Percentiles rank a stretch among this genome's conserved stretches.
Evolutionary conservation across 2,329 filamentous ascomycete species (phyloP).

Genomic region (Sporothrix inflata): DNA sequence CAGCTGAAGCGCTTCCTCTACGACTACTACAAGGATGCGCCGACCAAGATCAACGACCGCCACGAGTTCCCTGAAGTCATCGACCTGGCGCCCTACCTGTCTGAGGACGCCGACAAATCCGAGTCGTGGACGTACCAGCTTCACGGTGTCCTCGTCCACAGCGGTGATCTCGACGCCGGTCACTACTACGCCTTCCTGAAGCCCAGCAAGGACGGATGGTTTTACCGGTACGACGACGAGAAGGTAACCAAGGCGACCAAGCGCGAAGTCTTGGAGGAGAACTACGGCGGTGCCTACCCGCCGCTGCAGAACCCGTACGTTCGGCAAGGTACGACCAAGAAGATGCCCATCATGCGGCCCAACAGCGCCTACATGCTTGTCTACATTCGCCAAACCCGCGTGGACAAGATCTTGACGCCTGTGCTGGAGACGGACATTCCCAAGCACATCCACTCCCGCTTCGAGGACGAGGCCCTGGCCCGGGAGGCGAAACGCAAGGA

Average conservation of each 20-base stretch:
- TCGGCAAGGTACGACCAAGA: conserved; percentile 56
- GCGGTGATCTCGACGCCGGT: conserved; percentile 92
- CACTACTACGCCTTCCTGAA: conserved; percentile 99
- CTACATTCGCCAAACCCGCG: conserved; percentile 83
- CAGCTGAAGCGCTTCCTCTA: conserved; percentile 98
- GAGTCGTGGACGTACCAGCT: conserved; percentile 91
- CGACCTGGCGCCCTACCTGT: conserved; percentile 84
- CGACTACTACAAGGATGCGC: conserved; percentile 91
- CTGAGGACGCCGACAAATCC: conserved; percentile 81
- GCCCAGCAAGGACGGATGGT: conserved; percentile 87
- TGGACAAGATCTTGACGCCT: conserved; percentile 80
- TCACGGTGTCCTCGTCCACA: conserved; percentile 94
- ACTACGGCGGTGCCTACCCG: conserved; percentile 87
- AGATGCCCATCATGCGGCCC: conserved; percentile 62
- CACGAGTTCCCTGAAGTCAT: conserved; percentile 87
- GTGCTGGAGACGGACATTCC: conserved; percentile 81
- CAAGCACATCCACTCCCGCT: conserved; percentile 69
- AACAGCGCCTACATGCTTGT: conserved; percentile 99
- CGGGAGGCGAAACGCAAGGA: conserved; percentile 81
- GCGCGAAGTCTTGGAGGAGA: conserved; percentile 91
- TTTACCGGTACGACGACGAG: conserved; percentile 97
- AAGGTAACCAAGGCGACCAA: conserved; percentile 92
- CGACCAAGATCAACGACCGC: conserved; percentile 98
- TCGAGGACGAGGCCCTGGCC: conserved; percentile 64
- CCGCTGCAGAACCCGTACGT: conserved; percentile 47